Conservation (phyloP, 1,284 basidiomycete species). For the Rhodofomes roseus region DNA sequence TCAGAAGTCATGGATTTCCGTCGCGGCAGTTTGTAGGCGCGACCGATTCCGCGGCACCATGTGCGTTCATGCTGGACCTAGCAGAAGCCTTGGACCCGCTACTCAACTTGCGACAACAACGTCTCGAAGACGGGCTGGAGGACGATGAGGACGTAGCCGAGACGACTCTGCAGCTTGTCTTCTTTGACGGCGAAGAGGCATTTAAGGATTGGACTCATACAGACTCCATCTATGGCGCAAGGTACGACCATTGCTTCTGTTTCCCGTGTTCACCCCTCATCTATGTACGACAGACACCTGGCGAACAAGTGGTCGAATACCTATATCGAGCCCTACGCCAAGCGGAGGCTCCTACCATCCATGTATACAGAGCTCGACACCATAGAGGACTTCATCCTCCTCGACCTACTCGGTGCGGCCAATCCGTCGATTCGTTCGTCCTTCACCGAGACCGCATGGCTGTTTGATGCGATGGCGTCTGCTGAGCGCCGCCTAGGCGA, state of each 20-base stretch:
- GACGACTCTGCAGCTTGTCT: slow-evolving; percentile 90
- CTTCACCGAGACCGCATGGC: slow-evolving; percentile 88
- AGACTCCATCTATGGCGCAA: slow-evolving; percentile 93
- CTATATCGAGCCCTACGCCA: slow-evolving; percentile 57
- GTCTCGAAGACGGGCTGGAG: slow-evolving; percentile 52
- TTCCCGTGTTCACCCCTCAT: neutral
- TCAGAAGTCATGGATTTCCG: slow-evolving; percentile 5
- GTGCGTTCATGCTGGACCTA: slow-evolving; percentile 89
- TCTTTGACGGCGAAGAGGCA: slow-evolving; percentile 99
- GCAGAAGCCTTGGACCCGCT: slow-evolving; percentile 77
- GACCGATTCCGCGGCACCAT: slow-evolving; percentile 95
- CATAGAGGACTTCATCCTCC: slow-evolving; percentile 86
- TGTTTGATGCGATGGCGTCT: slow-evolving; percentile 72
- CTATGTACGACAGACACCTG: slow-evolving; percentile 58
- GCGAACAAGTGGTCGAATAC: slow-evolving; percentile 78
- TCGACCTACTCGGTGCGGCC: slow-evolving; percentile 83
- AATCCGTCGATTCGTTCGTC: slow-evolving; percentile 74
- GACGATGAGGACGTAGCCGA: slow-evolving; percentile 77
- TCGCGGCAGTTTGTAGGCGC: slow-evolving; percentile 86
- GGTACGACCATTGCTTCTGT: slow-evolving; percentile 55
- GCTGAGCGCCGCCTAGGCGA: slow-evolving; percentile 67
- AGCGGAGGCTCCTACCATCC: slow-evolving; percentile 55
- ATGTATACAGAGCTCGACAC: slow-evolving; percentile 63
- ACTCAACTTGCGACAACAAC: slow-evolving; percentile 57
- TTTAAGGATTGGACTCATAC: slow-evolving; percentile 86